Evolutionary conservation across 768 basidiomycete species (phyloP).

Genomic region (Lactarius akahatsu): DNA sequence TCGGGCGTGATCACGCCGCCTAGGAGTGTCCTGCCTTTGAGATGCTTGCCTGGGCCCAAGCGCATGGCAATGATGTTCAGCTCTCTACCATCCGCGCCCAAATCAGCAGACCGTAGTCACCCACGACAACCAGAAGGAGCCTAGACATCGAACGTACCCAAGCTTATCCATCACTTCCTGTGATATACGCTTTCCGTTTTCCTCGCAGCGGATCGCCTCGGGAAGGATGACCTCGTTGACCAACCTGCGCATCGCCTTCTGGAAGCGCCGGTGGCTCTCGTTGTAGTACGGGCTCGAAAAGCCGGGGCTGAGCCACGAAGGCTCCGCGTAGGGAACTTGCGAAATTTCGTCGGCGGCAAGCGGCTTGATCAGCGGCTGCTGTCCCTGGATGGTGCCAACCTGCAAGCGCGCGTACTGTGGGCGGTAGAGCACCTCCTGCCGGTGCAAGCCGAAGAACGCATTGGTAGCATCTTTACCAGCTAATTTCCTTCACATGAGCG

Average conservation of each 20-base stretch:
- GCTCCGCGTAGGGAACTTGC: constrained; percentile 80
- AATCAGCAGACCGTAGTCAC: not conserved
- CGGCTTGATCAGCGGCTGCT: constrained; percentile 54
- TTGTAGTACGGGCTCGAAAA: constrained; percentile 78
- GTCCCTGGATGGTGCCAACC: constrained; percentile 59
- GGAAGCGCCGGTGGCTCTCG: constrained; percentile 71
- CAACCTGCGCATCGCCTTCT: constrained; percentile 72
- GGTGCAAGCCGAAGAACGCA: constrained; percentile 82
- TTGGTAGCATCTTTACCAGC: constrained; percentile 78
- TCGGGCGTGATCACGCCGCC: constrained; percentile 75
- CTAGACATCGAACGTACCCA: constrained; percentile 49
- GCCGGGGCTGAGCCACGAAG: constrained; percentile 71
- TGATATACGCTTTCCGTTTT: constrained; percentile 81
- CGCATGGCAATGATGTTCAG: constrained; percentile 85
- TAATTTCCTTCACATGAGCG: constrained; percentile 24
- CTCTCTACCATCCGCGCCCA: constrained; percentile 47
- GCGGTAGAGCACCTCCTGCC: constrained; percentile 72
- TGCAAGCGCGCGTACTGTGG: constrained; percentile 73
- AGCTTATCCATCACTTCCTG: constrained; percentile 84
- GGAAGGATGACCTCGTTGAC: constrained; percentile 71
- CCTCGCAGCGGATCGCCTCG: constrained; percentile 78
- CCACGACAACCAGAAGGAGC: not conserved
- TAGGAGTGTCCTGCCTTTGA: constrained; percentile 73
- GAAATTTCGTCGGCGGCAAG: constrained; percentile 64
- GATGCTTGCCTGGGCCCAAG: constrained; percentile 85